These are phyloP conservation scores for Xylariaceae sp. DNA, from an alignment of 2,329 filamentous ascomycete genomes.

Conservation along the genomic window DNA sequence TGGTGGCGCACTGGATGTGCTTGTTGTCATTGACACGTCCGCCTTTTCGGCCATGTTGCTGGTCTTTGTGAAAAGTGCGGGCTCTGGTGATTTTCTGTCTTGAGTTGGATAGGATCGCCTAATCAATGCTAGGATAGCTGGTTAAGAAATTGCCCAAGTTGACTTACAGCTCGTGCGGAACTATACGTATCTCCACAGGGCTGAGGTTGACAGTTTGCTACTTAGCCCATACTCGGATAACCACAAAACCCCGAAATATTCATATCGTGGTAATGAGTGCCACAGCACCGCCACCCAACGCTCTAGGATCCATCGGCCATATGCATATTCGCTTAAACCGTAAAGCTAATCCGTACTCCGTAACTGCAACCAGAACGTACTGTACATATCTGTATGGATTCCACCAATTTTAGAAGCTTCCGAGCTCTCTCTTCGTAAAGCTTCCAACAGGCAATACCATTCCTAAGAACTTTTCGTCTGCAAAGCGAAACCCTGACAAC, in stretches of 20 bases:
- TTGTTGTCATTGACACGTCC: constrained; percentile 35
- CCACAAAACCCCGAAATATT: too few species aligned
- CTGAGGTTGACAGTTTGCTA: too few species aligned
- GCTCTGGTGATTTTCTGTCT: too few species aligned
- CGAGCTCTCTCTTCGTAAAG: neutral
- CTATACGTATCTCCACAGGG: too few species aligned
- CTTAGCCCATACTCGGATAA: too few species aligned
- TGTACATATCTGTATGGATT: too few species aligned
- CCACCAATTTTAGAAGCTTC: neutral
- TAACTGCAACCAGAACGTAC: neutral
- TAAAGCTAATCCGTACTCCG: too few species aligned
- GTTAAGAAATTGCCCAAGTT: neutral
- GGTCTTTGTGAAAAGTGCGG: constrained; percentile 1
- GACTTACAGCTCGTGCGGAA: neutral
- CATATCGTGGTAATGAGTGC: too few species aligned
- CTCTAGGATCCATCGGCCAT: too few species aligned
- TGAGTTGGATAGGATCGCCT: neutral
- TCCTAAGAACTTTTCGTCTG: neutral
- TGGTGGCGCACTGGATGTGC: constrained; percentile 15
- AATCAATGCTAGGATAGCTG: neutral
- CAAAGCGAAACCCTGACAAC: too few species aligned
- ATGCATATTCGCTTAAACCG: too few species aligned
- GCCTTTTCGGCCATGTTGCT: constrained; percentile 12
- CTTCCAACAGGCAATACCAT: neutral
- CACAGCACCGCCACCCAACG: too few species aligned